phyloP scores from a whole-genome alignment of 768 basidiomycete species.

The Russula olivacea region DNA sequence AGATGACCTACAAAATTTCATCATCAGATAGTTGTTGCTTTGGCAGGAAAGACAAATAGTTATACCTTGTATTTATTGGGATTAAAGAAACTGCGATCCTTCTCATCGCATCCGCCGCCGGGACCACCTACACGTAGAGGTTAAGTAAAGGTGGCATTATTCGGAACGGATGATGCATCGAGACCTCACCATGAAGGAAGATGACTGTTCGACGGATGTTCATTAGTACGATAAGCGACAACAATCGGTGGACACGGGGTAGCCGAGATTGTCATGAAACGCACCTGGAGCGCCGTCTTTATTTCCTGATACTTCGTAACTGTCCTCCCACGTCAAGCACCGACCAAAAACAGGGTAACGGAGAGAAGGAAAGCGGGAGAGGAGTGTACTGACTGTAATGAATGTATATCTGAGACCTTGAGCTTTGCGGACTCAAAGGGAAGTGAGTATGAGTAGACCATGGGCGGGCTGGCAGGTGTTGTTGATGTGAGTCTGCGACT shows the following conservation, averaged over 20 bases:
- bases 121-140: conserved; percentile 52
- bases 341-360: background rate
- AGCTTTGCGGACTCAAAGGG: conserved; percentile 22
- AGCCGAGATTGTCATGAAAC: background rate
- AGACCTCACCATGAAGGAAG: conserved; percentile 24
- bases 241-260: background rate
- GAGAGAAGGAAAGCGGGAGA: background rate
- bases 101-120: conserved; percentile 64
- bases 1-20: conserved; percentile 51
- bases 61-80: conserved; percentile 75
- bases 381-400: conserved; percentile 18
- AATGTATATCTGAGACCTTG: conserved; percentile 25
- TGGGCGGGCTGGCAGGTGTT: background rate
- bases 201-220: conserved; percentile 17
- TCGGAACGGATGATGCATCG: background rate
- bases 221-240: background rate
- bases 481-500: background rate
- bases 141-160: background rate
- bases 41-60: background rate
- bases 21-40: background rate
- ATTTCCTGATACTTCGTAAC: conserved; percentile 26
- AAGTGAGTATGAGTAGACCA: conserved; percentile 17
- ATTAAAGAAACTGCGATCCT: conserved; percentile 77
- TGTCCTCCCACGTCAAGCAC: conserved; percentile 4
- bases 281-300: conserved; percentile 22